phyloP scores from a whole-genome alignment of 1,284 basidiomycete genomes.

The Omphalotus olearius region DNA sequence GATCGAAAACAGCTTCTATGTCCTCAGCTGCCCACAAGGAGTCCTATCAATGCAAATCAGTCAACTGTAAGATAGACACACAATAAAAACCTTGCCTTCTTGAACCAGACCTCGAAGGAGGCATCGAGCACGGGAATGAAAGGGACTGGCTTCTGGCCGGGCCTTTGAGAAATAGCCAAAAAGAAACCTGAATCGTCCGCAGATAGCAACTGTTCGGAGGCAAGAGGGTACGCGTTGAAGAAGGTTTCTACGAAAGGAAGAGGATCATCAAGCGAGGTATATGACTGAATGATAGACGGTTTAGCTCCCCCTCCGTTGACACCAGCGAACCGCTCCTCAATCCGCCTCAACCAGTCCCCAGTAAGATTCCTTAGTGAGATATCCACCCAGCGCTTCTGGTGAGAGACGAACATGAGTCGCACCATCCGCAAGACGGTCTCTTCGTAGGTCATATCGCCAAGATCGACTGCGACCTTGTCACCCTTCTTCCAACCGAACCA shows the following conservation, averaged over 20 bases:
- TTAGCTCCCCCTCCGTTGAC: constrained; percentile 77
- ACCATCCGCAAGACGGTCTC: constrained; percentile 92
- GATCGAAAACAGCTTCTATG: constrained; percentile 97
- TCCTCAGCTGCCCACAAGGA: constrained; percentile 98
- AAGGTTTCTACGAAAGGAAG: constrained; percentile 75
- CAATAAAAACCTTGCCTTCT: constrained; percentile 63
- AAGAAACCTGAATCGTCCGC: constrained; percentile 95
- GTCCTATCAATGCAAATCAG: constrained; percentile 50
- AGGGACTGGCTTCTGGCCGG: constrained; percentile 96
- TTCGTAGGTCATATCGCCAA: constrained; percentile 98
- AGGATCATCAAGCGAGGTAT: constrained; percentile 81
- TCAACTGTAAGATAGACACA: constrained; percentile 17
- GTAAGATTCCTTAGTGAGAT: constrained; percentile 90
- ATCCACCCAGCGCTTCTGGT: constrained; percentile 94
- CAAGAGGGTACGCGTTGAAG: constrained; percentile 82
- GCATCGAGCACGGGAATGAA: constrained; percentile 98
- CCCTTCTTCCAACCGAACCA: constrained; percentile 97
- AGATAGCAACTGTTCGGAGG: constrained; percentile 85
- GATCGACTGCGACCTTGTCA: constrained; percentile 77
- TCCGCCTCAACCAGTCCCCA: constrained; percentile 94
- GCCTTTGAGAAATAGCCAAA: constrained; percentile 90
- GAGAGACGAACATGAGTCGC: constrained; percentile 87
- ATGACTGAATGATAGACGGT: constrained; percentile 89
- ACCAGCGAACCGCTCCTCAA: constrained; percentile 97
- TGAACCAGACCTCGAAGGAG: constrained; percentile 97